Evolutionary conservation across 805 yeast species (phyloP).

Genomic region (Brettanomyces nanus): DNA sequence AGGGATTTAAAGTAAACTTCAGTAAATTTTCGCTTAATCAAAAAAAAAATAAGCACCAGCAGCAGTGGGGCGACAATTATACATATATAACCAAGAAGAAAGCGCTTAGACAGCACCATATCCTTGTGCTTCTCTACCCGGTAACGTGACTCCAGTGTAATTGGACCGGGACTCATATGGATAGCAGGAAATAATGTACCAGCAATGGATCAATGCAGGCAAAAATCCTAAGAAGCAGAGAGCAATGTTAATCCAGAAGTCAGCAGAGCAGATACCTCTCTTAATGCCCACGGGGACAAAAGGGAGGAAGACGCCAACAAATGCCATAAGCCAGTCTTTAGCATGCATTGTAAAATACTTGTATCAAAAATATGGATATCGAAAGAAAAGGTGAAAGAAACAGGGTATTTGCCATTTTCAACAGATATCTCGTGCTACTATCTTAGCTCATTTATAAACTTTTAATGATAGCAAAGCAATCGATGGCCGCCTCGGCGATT

Average conservation of each 20-base stretch:
- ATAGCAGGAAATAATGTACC: slow-evolving; percentile 70
- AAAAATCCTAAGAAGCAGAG: slow-evolving; percentile 63
- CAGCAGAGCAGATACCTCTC: slow-evolving; percentile 53
- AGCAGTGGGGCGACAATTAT: no score
- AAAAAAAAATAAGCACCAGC: no score
- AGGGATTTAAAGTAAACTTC: no score
- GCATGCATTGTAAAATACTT: slow-evolving; percentile 21
- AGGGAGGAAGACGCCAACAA: slow-evolving; percentile 61
- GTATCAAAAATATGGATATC: neutral
- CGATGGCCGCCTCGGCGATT: no score
- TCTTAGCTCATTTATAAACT: no score
- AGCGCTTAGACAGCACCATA: slow-evolving; percentile 30
- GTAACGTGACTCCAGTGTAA: slow-evolving; percentile 27
- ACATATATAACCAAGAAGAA: no score
- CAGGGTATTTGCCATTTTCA: no score
- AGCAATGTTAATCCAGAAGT: slow-evolving; percentile 55
- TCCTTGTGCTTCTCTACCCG: slow-evolving; percentile 27
- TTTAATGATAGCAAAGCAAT: no score
- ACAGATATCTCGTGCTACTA: no score
- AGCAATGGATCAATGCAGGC: slow-evolving; percentile 72
- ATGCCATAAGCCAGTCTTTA: slow-evolving; percentile 50
- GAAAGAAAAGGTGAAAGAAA: no score
- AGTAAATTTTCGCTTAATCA: no score
- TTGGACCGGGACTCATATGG: slow-evolving; percentile 34
- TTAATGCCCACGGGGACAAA: slow-evolving; percentile 66